Conservation (phyloP, 1,284 basidiomycete genomes). For the Tilletiopsis washingtonensis region DNA sequence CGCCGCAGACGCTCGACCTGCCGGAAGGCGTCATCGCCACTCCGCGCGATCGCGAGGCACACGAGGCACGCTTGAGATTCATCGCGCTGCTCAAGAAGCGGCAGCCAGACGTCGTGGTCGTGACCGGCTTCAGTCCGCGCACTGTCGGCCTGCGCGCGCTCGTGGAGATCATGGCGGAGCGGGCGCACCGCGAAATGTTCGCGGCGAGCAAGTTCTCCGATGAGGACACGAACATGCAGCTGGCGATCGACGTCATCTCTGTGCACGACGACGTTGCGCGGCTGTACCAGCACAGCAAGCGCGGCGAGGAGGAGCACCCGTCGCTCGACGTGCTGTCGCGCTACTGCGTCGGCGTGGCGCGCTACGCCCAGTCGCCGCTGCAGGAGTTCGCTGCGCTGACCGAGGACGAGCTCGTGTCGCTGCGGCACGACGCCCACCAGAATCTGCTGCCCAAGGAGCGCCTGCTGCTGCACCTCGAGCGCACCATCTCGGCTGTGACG, state of each 20-base stretch:
- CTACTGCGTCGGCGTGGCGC: slow-evolving; percentile 88
- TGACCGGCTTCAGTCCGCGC: slow-evolving; percentile 65
- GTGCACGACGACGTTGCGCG: slow-evolving; percentile 86
- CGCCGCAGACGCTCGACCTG: slow-evolving; percentile 6
- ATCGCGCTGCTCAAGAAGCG: slow-evolving; percentile 70
- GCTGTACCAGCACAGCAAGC: slow-evolving; percentile 82
- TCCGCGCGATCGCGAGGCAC: slow-evolving; percentile 48
- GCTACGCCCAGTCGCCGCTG: slow-evolving; percentile 87
- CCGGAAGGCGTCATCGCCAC: too few species aligned
- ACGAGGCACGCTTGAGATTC: slow-evolving; percentile 50
- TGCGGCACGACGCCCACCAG: slow-evolving; percentile 64
- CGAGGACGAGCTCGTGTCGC: slow-evolving; percentile 35
- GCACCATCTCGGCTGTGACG: slow-evolving; percentile 77
- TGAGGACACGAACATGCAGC: not conserved
- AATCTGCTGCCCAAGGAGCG: slow-evolving; percentile 71
- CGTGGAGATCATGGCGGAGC: slow-evolving; percentile 43
- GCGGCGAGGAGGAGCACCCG: slow-evolving; percentile 78
- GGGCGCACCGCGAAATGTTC: slow-evolving; percentile 1
- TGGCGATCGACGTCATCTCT: slow-evolving; percentile 58
- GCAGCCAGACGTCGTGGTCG: slow-evolving; percentile 77
- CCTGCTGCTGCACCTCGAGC: slow-evolving; percentile 71
- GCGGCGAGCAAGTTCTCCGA: not conserved
- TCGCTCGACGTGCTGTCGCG: slow-evolving; percentile 71
- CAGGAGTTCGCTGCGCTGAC: slow-evolving; percentile 42
- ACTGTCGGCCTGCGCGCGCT: slow-evolving; percentile 61